A percentile compares a stretch with the other conserved stretches of the same genome.
phyloP scores from a whole-genome alignment of 345 rosid species.

The Moricandia moricandioides region DNA sequence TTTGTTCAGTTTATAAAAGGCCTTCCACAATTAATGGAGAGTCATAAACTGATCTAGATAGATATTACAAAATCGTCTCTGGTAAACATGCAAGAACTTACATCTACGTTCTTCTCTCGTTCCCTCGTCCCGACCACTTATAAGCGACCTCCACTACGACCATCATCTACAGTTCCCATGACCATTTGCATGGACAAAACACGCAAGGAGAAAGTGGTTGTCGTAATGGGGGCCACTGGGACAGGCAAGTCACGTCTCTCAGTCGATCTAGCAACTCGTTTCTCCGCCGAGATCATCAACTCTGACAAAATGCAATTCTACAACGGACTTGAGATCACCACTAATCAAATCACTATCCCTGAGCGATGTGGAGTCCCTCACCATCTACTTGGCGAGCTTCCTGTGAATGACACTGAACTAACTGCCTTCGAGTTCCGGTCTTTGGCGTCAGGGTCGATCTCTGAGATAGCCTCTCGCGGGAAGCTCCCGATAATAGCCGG shows the following conservation, averaged over 20 bases:
- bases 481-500: slow-evolving; percentile 71
- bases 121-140: slow-evolving; percentile 19
- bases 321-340: slow-evolving; percentile 57
- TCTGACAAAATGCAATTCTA: slow-evolving; percentile 76
- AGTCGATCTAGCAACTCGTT: slow-evolving; percentile 61
- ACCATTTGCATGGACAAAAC: slow-evolving; percentile 23
- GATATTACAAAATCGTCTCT: neutral
- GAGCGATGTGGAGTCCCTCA: slow-evolving; percentile 69
- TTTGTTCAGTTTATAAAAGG: neutral
- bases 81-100: slow-evolving; percentile 13
- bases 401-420: slow-evolving; percentile 47
- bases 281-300: slow-evolving; percentile 66
- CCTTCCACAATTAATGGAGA: neutral
- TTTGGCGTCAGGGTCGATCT: slow-evolving; percentile 43
- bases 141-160: neutral
- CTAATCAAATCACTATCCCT: slow-evolving; percentile 60
- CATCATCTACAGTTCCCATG: slow-evolving; percentile 14
- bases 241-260: slow-evolving; percentile 84
- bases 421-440: slow-evolving; percentile 48
- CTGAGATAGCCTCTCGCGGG: slow-evolving; percentile 48
- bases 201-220: slow-evolving; percentile 57
- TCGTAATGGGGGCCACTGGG: slow-evolving; percentile 80
- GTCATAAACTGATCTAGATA: neutral
- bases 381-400: slow-evolving; percentile 60
- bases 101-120: slow-evolving; percentile 6